These are phyloP conservation scores for Aquilaria yunnanensis DNA, from an alignment of 345 rosid species.

Conservation along the genomic window DNA sequence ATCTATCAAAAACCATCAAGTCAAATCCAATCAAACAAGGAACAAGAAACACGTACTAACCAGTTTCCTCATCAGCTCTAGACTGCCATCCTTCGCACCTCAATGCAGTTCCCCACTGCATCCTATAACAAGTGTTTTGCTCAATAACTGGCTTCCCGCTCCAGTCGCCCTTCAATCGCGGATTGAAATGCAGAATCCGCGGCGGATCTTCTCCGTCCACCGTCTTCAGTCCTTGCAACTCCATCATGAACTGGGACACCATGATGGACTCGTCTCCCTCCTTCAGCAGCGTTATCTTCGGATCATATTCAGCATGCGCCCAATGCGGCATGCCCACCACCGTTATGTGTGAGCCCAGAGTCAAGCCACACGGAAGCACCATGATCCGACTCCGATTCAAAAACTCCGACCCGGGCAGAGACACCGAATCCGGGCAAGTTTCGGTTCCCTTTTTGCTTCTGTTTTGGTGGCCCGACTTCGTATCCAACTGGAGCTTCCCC, in stretches of 20 bases:
- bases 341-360: constrained; percentile 55
- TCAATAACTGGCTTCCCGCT: constrained; percentile 62
- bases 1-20: no score
- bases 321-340: constrained; percentile 54
- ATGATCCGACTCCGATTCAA: constrained; percentile 31
- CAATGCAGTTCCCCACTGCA: constrained; percentile 70
- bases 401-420: constrained; percentile 48
- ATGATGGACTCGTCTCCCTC: constrained; percentile 41
- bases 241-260: constrained; percentile 87
- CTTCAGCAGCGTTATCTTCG: constrained; percentile 32
- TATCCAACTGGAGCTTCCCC: constrained; percentile 13
- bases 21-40: not conserved
- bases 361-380: constrained; percentile 61
- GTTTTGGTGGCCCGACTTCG: constrained; percentile 3
- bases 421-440: constrained; percentile 49
- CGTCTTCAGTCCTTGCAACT: constrained; percentile 56
- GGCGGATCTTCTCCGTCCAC: constrained; percentile 74
- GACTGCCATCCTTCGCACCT: constrained; percentile 79
- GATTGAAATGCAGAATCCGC: constrained; percentile 64
- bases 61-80: constrained; percentile 64
- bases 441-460: constrained; percentile 24
- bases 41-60: constrained; percentile 27
- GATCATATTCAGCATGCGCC: constrained; percentile 56
- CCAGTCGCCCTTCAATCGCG: constrained; percentile 71
- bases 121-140: constrained; percentile 65